Percentiles rank a stretch among this genome's conserved stretches.
phyloP scores from a whole-genome alignment of 345 rosid genomes.

The Erodium maritimum region DNA sequence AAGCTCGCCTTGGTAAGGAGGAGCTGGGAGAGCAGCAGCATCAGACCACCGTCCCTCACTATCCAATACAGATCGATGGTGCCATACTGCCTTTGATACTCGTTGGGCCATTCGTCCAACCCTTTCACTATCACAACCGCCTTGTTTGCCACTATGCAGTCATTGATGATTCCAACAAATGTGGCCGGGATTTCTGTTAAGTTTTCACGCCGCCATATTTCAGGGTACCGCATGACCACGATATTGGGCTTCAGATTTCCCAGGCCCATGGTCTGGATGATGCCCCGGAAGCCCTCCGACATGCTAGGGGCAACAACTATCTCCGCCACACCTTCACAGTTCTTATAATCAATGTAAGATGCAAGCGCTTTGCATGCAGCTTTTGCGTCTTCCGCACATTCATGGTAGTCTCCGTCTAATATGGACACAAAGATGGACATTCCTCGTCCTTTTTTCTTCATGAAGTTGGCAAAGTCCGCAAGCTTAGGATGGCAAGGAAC shows the following conservation, averaged over 20 bases:
- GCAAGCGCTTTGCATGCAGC: slow-evolving; percentile 78
- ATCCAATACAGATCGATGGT: slow-evolving; percentile 98
- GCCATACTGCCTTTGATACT: slow-evolving; percentile 92
- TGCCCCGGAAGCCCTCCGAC: slow-evolving; percentile 96
- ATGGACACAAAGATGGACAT: slow-evolving; percentile 93
- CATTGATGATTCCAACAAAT: slow-evolving; percentile 83
- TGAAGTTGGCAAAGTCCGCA: slow-evolving; percentile 96
- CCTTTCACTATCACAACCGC: slow-evolving; percentile 98
- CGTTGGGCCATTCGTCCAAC: slow-evolving; percentile 98
- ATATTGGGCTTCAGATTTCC: slow-evolving; percentile 98
- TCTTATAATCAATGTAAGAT: slow-evolving; percentile 84
- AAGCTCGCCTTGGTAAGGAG: slow-evolving; percentile 97
- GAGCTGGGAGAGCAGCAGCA: slow-evolving; percentile 98
- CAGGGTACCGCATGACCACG: slow-evolving; percentile 96
- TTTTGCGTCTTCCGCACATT: slow-evolving; percentile 94
- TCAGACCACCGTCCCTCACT: slow-evolving; percentile 94
- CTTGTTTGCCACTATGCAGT: slow-evolving; percentile 94
- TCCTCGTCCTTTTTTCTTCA: slow-evolving; percentile 99
- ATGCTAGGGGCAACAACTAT: slow-evolving; percentile 95
- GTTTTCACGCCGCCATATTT: slow-evolving; percentile 96
- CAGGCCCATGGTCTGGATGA: slow-evolving; percentile 96
- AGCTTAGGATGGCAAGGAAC: slow-evolving; percentile 98
- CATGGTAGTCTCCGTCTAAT: slow-evolving; percentile 89
- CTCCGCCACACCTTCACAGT: slow-evolving; percentile 98
- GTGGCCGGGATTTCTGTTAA: slow-evolving; percentile 85